Evolutionary conservation across 805 yeast species (phyloP).

Genomic region (Isabelozyma rhagii): DNA sequence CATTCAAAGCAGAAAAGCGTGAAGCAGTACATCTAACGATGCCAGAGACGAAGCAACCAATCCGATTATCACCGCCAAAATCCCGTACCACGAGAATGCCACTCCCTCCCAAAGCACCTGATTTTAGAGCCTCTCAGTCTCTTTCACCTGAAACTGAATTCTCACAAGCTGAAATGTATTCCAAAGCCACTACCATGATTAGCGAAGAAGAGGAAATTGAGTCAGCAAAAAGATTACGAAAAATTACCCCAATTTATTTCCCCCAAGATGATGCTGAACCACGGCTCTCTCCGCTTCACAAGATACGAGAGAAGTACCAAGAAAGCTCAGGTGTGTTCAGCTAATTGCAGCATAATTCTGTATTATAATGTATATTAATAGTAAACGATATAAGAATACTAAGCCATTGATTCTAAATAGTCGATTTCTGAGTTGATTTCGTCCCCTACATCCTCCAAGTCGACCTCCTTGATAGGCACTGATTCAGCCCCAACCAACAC

Average conservation of each 20-base stretch:
- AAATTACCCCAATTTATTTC: slow-evolving; percentile 34
- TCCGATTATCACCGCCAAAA: slow-evolving; percentile 8
- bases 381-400: too few species aligned
- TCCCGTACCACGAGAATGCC: slow-evolving; percentile 2
- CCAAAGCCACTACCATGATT: background rate
- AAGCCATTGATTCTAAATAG: slow-evolving; percentile 7
- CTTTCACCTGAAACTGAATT: background rate
- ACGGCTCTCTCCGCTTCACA: slow-evolving; percentile 27
- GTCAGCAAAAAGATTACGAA: slow-evolving; percentile 31
- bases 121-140: slow-evolving; percentile 7
- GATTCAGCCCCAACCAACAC: slow-evolving; percentile 3
- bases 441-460: slow-evolving; percentile 12
- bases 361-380: background rate
- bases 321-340: background rate
- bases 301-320: slow-evolving; percentile 21
- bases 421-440: slow-evolving; percentile 22
- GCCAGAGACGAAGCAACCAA: background rate
- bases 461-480: slow-evolving; percentile 9
- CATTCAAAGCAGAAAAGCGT: background rate
- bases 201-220: slow-evolving; percentile 18
- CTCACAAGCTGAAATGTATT: background rate
- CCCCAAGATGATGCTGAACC: slow-evolving; percentile 29
- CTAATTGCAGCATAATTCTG: background rate
- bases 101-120: slow-evolving; percentile 21
- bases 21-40: background rate